These are phyloP conservation scores for Colletotrichum sp. DNA, from an alignment of 2,329 filamentous ascomycete genomes.

Conservation along the genomic window DNA sequence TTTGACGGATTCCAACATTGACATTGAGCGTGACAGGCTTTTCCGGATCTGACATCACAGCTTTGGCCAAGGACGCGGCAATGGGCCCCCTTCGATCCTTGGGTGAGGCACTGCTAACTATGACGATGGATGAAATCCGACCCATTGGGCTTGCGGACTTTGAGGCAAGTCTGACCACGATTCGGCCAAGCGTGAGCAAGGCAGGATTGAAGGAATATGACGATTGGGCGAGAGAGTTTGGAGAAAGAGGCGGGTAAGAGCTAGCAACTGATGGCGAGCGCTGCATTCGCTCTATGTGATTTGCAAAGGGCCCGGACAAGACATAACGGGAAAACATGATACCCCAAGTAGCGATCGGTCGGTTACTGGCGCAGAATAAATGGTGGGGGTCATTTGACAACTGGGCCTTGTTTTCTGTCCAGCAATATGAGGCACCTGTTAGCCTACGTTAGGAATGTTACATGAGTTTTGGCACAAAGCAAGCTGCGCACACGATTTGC, in stretches of 20 bases:
- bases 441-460: not conserved
- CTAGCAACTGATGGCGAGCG: not conserved
- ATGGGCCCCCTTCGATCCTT: conserved; percentile 94
- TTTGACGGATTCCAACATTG: not conserved
- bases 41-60: conserved; percentile 95
- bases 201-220: conserved; percentile 88
- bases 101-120: conserved; percentile 87
- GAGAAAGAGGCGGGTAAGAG: conserved; percentile 80
- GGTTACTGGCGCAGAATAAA: not conserved
- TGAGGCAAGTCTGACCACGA: conserved; percentile 79
- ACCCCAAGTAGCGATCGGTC: not conserved
- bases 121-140: conserved; percentile 92
- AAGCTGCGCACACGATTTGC: not conserved
- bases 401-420: not conserved
- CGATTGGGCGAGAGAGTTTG: conserved; percentile 92
- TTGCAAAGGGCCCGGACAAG: not conserved
- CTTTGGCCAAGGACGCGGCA: conserved; percentile 94
- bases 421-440: not conserved
- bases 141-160: conserved; percentile 87
- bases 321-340: not conserved
- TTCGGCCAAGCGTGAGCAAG: conserved; percentile 88
- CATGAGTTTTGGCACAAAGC: not conserved
- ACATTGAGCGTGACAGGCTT: conserved; percentile 68
- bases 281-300: not conserved
- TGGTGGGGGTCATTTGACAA: not conserved